phyloP scores from a whole-genome alignment of 139 green algal species.

The Chlamydomonas asymmetrica region DNA sequence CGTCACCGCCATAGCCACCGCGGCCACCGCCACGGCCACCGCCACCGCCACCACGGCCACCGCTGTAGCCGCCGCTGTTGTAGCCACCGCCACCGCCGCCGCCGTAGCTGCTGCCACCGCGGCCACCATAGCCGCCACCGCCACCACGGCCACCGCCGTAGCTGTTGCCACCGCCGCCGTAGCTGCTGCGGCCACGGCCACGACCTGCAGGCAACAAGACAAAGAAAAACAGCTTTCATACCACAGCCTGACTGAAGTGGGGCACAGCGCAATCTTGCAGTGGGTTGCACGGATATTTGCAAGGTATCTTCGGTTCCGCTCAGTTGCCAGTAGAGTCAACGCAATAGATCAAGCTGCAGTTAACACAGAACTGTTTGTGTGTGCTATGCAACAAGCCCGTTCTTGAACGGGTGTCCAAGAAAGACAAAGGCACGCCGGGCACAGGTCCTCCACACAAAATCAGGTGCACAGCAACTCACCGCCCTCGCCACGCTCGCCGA shows the following conservation, averaged over 20 bases:
- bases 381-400: no score
- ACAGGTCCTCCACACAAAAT: not conserved
- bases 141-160: conserved; percentile 7
- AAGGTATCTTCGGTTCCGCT: no score
- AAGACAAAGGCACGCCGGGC: no score
- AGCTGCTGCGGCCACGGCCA: not conserved
- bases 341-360: no score
- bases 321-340: no score
- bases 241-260: no score
- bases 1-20: conserved; percentile 1
- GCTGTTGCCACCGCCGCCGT: not conserved
- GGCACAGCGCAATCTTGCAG: no score
- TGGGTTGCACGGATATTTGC: no score
- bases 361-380: no score
- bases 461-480: not conserved
- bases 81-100: not conserved
- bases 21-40: conserved; percentile 3
- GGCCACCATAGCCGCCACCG: not conserved
- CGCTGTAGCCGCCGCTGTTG: conserved; percentile 3
- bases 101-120: conserved; percentile 12
- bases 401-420: no score
- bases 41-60: not conserved
- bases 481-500: conserved; percentile 21
- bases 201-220: not conserved
- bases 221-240: not conserved